Conservation (phyloP, 306 rosid genomes). For the Rosa lucieae region DNA sequence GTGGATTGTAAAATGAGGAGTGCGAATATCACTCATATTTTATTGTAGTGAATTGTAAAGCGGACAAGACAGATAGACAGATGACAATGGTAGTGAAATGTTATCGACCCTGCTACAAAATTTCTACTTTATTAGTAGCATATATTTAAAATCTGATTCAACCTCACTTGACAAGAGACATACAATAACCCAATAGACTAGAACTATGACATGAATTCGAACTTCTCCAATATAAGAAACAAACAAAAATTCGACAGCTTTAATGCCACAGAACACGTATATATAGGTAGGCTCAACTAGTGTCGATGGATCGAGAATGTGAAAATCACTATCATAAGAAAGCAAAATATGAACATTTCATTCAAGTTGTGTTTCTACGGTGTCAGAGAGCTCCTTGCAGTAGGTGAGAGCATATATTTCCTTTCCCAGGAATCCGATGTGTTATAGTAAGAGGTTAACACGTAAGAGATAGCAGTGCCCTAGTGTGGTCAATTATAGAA, state of each 20-base stretch:
- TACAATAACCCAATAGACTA: neutral
- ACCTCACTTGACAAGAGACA: too few species aligned
- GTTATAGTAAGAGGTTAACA: neutral
- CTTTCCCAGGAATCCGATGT: neutral
- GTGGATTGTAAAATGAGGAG: too few species aligned
- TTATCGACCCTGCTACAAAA: too few species aligned
- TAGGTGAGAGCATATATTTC: neutral
- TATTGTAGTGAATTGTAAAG: too few species aligned
- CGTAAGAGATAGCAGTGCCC: neutral
- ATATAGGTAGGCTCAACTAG: neutral
- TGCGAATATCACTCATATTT: too few species aligned
- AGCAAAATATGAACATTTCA: neutral
- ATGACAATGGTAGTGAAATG: too few species aligned
- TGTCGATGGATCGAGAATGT: neutral
- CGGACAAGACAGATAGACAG: too few species aligned
- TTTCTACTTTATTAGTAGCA: too few species aligned
- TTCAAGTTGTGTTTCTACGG: neutral
- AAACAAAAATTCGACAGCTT: neutral
- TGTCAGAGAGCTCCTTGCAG: neutral
- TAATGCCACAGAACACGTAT: too few species aligned
- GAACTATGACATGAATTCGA: neutral
- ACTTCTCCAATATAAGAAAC: neutral
- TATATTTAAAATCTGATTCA: too few species aligned
- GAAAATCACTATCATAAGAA: neutral
- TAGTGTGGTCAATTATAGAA: neutral